Percentiles rank a stretch among this genome's conserved stretches.
Conservation (phyloP, 768 basidiomycete species). For the Mrakia blollopis region DNA sequence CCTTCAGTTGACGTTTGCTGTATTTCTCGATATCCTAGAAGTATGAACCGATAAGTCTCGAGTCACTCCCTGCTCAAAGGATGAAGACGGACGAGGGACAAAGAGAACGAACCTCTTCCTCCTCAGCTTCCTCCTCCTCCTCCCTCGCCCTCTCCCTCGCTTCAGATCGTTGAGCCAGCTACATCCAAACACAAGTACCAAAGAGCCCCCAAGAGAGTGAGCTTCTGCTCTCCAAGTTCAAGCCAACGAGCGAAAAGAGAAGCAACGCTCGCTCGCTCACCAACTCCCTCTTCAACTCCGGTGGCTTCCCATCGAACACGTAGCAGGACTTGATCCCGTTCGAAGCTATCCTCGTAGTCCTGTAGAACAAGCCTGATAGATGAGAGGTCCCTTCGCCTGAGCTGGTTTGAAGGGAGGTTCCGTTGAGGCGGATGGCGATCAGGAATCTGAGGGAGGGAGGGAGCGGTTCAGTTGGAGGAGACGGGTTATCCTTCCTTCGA, state of each 20-base stretch:
- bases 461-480: background rate
- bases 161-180: background rate
- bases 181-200: too few relatives aligned
- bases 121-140: too few relatives aligned
- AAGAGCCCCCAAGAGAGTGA: too few relatives aligned
- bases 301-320: constrained; percentile 97
- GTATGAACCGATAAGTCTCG: constrained; percentile 50
- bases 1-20: constrained; percentile 82
- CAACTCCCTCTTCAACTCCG: constrained; percentile 92
- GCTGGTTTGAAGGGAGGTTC: constrained; percentile 94
- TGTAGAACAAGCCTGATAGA: constrained; percentile 96
- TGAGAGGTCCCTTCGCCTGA: constrained; percentile 95
- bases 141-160: background rate
- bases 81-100: background rate
- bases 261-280: too few relatives aligned
- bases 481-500: too few relatives aligned
- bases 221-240: background rate
- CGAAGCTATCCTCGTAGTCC: constrained; percentile 94
- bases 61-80: background rate
- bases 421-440: constrained; percentile 92
- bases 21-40: constrained; percentile 87
- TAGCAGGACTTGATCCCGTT: constrained; percentile 97
- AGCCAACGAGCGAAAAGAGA: background rate
- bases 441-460: constrained; percentile 63
- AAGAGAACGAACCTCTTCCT: too few relatives aligned